Percentiles rank a stretch among this genome's conserved stretches.
Conservation (phyloP, 495 filamentous ascomycete species). For the Penicillium ochrochloron region DNA sequence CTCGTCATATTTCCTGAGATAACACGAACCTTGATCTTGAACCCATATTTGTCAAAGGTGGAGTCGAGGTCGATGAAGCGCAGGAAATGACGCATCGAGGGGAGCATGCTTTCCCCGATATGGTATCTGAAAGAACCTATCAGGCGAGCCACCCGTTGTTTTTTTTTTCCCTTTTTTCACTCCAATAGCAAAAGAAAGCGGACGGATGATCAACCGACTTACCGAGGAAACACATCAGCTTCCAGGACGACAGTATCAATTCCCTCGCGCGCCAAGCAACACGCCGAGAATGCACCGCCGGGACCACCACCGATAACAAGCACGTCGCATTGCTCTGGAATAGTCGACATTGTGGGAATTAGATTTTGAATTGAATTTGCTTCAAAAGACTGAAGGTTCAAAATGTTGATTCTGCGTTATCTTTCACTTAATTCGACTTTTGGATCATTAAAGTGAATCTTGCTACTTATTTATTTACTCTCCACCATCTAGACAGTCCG, state of each 20-base stretch:
- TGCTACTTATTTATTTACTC: background rate
- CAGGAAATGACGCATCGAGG: constrained; percentile 53
- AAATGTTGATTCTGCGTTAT: background rate
- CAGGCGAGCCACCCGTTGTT: background rate
- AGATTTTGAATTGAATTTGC: background rate
- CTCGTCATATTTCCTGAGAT: constrained; percentile 19
- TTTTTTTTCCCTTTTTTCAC: no score
- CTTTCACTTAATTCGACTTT: background rate
- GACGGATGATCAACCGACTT: background rate
- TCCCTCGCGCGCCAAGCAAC: constrained; percentile 50
- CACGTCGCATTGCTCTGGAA: constrained; percentile 45
- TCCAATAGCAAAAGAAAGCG: background rate
- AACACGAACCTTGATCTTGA: constrained; percentile 45
- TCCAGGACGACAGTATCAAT: constrained; percentile 48
- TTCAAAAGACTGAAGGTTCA: background rate
- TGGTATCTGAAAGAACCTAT: constrained; percentile 18
- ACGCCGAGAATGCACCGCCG: constrained; percentile 50
- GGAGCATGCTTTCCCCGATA: constrained; percentile 50
- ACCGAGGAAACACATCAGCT: constrained; percentile 52
- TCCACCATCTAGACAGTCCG: background rate
- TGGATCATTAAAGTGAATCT: background rate
- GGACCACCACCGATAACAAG: constrained; percentile 55
- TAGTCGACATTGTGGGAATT: constrained; percentile 14
- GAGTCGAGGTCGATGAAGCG: constrained; percentile 52
- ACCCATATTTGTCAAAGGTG: constrained; percentile 49